Conservation (phyloP, 169 alveolate species). For the Cryptosporidium sp. region DNA sequence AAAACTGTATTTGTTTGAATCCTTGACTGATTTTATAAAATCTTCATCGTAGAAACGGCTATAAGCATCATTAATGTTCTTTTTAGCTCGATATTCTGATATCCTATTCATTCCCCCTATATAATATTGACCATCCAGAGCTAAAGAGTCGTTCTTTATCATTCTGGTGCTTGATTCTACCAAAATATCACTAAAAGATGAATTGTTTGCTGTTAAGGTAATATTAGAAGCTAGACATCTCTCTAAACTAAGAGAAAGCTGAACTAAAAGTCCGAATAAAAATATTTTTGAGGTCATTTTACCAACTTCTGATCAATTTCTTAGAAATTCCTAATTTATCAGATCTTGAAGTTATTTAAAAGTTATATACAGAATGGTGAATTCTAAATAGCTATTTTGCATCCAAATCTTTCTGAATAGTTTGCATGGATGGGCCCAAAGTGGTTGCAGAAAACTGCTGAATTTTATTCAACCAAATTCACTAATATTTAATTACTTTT, state of each 20-base stretch:
- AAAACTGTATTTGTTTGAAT: slow-evolving; percentile 37
- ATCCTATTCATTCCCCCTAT: slow-evolving; percentile 33
- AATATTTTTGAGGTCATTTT: not conserved
- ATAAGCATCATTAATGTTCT: slow-evolving; percentile 1
- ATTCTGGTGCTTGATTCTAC: not conserved
- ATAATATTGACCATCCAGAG: slow-evolving; percentile 17
- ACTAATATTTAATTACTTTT: not conserved
- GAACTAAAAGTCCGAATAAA: not conserved
- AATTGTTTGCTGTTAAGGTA: not conserved
- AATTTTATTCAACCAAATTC: not conserved
- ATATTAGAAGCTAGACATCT: not conserved
- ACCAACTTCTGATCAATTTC: not conserved
- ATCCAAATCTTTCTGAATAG: not conserved
- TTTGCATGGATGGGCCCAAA: not conserved
- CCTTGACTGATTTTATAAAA: slow-evolving; percentile 20
- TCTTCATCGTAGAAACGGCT: slow-evolving; percentile 28
- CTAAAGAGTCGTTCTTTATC: slow-evolving; percentile 38
- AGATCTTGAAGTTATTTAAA: not conserved
- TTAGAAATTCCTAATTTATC: not conserved
- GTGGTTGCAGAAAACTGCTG: not conserved
- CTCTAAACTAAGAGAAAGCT: not conserved
- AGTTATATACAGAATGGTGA: not conserved
- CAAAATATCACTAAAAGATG: not conserved
- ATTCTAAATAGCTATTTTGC: not conserved
- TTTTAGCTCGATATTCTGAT: slow-evolving; percentile 31